Percentiles rank a stretch among this genome's conserved stretches.
Evolutionary conservation across 2,329 filamentous ascomycete genomes (phyloP).

Genomic region (Colletotrichum theobromicola): DNA sequence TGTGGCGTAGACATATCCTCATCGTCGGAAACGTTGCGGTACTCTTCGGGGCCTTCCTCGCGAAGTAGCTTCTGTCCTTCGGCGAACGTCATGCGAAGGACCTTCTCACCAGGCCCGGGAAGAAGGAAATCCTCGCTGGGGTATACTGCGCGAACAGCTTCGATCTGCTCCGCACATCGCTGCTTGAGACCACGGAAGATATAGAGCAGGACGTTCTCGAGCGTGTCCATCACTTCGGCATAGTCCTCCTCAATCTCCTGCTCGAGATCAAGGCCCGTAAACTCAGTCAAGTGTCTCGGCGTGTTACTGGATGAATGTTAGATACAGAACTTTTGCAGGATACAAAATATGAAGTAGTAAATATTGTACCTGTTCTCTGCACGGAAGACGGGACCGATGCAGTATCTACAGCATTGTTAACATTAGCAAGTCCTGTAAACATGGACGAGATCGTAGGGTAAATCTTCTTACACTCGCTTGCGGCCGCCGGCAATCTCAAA

Average conservation of each 20-base stretch:
- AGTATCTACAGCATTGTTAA: constrained; percentile 66
- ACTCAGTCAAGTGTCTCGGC: constrained; percentile 85
- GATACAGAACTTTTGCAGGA: neutral
- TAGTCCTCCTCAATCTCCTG: constrained; percentile 87
- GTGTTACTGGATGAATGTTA: constrained; percentile 73
- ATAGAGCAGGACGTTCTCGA: constrained; percentile 8
- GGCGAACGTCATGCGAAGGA: constrained; percentile 73
- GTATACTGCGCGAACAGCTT: constrained; percentile 74
- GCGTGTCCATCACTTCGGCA: constrained; percentile 16
- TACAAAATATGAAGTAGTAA: neutral
- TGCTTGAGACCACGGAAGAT: constrained; percentile 32
- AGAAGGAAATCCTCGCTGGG: constrained; percentile 80
- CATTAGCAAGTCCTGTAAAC: too few species aligned
- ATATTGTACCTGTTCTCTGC: constrained; percentile 59
- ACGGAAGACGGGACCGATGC: constrained; percentile 81
- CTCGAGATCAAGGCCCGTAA: constrained; percentile 87
- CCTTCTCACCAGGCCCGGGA: constrained; percentile 75
- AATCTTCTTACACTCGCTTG: too few species aligned
- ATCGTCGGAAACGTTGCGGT: constrained; percentile 71
- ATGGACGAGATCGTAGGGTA: too few species aligned
- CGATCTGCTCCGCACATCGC: constrained; percentile 73
- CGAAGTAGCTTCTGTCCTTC: constrained; percentile 80
- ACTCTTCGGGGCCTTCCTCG: constrained; percentile 73
- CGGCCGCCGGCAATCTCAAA: constrained; percentile 81
- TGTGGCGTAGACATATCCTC: constrained; percentile 78